Conservation (phyloP, 2,329 filamentous ascomycete species). For the Xylariaceae sp. region DNA sequence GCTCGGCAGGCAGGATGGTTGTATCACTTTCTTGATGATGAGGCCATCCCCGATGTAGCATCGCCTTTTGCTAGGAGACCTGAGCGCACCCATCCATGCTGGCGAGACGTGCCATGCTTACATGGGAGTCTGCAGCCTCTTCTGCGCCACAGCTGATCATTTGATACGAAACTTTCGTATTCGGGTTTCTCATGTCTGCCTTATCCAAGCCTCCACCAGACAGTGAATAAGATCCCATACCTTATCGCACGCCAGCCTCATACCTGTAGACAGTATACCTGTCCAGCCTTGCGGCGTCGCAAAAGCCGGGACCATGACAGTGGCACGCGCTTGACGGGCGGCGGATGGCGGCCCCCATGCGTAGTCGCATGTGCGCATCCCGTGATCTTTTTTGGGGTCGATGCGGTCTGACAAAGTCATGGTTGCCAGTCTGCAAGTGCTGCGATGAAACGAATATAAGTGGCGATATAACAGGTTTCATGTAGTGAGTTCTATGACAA, state of each 20-base stretch:
- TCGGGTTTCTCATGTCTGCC: no score
- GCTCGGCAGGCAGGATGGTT: no score
- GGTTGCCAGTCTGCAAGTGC: slow-evolving; percentile 38
- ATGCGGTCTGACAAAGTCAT: slow-evolving; percentile 42
- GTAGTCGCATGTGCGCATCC: slow-evolving; percentile 8
- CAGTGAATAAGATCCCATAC: slow-evolving; percentile 9
- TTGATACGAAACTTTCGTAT: no score
- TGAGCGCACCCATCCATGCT: no score
- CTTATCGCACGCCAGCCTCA: slow-evolving; percentile 37
- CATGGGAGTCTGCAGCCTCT: no score
- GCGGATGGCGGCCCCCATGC: slow-evolving; percentile 4
- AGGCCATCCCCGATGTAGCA: no score
- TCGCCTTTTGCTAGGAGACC: no score
- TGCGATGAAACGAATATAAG: slow-evolving; percentile 32
- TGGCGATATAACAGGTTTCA: no score
- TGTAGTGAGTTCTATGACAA: no score
- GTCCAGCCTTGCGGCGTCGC: slow-evolving; percentile 39
- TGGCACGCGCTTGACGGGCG: slow-evolving; percentile 39
- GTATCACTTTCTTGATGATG: no score
- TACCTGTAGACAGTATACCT: slow-evolving; percentile 37
- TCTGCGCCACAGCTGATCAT: no score
- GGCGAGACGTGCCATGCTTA: no score
- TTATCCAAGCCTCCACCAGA: background rate
- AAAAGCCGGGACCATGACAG: slow-evolving; percentile 41
- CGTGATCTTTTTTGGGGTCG: slow-evolving; percentile 29